phyloP scores from a whole-genome alignment of 2,329 filamentous ascomycete species.

The Diaporthe ampelina region DNA sequence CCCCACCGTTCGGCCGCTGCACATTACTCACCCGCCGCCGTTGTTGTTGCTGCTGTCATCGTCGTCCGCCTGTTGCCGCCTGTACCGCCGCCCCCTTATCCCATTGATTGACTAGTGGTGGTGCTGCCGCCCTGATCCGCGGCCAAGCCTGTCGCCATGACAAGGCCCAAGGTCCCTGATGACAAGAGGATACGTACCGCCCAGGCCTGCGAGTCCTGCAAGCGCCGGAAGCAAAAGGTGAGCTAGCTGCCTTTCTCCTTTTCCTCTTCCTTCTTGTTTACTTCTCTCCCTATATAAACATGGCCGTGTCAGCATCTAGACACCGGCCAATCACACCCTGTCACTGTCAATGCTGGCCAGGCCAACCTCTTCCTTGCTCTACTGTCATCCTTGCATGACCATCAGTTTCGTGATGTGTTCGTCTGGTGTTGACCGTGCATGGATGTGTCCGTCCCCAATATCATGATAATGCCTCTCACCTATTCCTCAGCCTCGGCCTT shows the following conservation, averaged over 20 bases:
- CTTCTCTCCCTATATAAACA: not conserved
- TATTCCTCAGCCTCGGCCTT: not conserved
- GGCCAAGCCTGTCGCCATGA: slow-evolving; percentile 54
- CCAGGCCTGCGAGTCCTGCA: slow-evolving; percentile 75
- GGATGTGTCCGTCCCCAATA: not conserved
- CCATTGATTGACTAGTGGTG: not conserved
- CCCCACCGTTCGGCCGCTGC: not conserved
- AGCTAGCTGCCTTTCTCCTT: slow-evolving; percentile 51
- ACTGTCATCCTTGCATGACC: slow-evolving; percentile 3
- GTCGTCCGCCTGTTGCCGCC: no score
- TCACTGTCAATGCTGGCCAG: not conserved
- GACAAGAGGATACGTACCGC: slow-evolving; percentile 74
- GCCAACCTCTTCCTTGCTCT: not conserved
- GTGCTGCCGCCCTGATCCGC: not conserved
- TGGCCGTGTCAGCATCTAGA: not conserved
- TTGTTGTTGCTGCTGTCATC: slow-evolving; percentile 29
- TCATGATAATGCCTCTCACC: not conserved
- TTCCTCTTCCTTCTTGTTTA: not conserved
- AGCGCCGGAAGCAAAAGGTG: slow-evolving; percentile 77
- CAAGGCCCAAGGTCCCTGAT: slow-evolving; percentile 67
- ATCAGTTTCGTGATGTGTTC: not conserved
- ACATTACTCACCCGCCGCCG: slow-evolving; percentile 12
- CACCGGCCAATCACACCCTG: not conserved
- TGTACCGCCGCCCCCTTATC: no score
- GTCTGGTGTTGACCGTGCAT: not conserved